Conservation (phyloP, 331 rosid genomes). For the Arachis monticola region DNA sequence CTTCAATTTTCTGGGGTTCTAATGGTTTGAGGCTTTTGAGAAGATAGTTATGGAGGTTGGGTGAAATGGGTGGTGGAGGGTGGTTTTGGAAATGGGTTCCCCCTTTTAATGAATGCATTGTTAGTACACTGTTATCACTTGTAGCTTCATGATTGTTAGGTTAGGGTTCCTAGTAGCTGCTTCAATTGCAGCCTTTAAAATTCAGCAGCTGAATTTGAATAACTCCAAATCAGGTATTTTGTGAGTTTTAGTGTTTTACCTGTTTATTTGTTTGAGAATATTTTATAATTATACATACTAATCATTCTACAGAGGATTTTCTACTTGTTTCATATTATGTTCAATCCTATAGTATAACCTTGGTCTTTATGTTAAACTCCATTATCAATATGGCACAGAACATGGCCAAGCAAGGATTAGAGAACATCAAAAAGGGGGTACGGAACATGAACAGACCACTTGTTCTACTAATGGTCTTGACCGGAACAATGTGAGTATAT, state of each 20-base stretch:
- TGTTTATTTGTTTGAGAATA: neutral
- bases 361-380: constrained; percentile 16
- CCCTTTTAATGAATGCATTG: constrained; percentile 39
- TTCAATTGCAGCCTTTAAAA: constrained; percentile 81
- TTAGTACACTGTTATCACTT: constrained; percentile 42
- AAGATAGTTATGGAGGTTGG: constrained; percentile 27
- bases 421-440: constrained; percentile 42
- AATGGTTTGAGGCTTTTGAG: constrained; percentile 41
- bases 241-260: constrained; percentile 1
- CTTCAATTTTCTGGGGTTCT: constrained; percentile 40
- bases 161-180: constrained; percentile 88
- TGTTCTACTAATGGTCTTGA: constrained; percentile 57
- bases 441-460: constrained; percentile 53
- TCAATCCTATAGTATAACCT: neutral
- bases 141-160: constrained; percentile 80
- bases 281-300: no score
- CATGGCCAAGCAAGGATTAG: constrained; percentile 52
- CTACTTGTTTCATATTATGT: constrained; percentile 26
- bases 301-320: no score
- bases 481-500: constrained; percentile 61
- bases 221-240: constrained; percentile 60
- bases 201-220: constrained; percentile 66
- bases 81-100: constrained; percentile 46
- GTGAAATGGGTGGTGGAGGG: constrained; percentile 41
- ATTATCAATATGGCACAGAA: constrained; percentile 49